Percentiles rank a stretch among this genome's conserved stretches.
These are phyloP conservation scores for Diaporthe velutina DNA, from an alignment of 2,329 filamentous ascomycete genomes.

Conservation along the genomic window DNA sequence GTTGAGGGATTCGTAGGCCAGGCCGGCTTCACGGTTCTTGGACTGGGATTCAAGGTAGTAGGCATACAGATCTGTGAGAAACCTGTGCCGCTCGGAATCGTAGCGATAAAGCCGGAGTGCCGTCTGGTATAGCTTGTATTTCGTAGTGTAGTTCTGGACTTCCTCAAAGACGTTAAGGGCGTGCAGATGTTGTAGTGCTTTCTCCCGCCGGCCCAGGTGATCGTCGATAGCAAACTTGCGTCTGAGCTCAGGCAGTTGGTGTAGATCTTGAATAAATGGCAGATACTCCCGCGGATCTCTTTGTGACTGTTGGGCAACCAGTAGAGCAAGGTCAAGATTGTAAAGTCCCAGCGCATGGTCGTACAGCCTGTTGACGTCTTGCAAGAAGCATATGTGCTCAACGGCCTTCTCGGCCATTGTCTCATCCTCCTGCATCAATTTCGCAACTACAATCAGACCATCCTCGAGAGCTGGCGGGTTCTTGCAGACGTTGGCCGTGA, in stretches of 20 bases:
- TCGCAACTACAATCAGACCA: constrained; percentile 83
- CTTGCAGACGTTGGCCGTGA: constrained; percentile 96
- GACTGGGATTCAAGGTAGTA: constrained; percentile 81
- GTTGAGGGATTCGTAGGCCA: constrained; percentile 88
- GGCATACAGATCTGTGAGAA: constrained; percentile 84
- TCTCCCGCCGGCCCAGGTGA: constrained; percentile 80
- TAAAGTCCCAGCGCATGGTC: constrained; percentile 92
- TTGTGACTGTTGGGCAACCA: constrained; percentile 96
- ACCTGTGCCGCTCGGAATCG: constrained; percentile 73
- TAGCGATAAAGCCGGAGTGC: constrained; percentile 89
- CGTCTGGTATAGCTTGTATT: constrained; percentile 82
- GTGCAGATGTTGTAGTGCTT: constrained; percentile 84
- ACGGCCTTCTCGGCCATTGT: constrained; percentile 88
- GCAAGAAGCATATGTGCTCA: constrained; percentile 97
- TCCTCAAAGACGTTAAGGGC: constrained; percentile 82
- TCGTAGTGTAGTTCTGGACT: constrained; percentile 80
- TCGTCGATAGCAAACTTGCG: constrained; percentile 90
- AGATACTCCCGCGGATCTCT: constrained; percentile 96
- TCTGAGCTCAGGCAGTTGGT: constrained; percentile 77
- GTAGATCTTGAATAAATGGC: constrained; percentile 90
- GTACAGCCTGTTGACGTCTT: constrained; percentile 92
- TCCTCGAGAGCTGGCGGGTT: constrained; percentile 89
- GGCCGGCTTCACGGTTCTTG: constrained; percentile 85
- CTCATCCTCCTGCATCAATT: constrained; percentile 76
- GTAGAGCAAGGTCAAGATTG: constrained; percentile 87